Percentiles rank a stretch among this genome's conserved stretches.
Evolutionary conservation across 768 basidiomycete species (phyloP).

Genomic region (Gautieria morchelliformis): DNA sequence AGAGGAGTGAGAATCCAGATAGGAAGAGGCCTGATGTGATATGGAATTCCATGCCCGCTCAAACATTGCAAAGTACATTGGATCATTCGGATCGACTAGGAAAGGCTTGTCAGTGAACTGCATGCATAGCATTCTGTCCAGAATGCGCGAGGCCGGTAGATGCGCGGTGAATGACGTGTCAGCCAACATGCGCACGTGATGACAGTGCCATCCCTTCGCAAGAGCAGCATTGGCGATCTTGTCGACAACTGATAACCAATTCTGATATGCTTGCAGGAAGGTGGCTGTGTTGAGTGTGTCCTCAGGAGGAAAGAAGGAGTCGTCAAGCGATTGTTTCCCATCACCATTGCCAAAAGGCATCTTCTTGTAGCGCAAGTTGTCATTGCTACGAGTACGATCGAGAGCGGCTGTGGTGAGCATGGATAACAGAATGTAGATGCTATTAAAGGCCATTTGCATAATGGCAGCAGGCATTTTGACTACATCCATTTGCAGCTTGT

Average conservation of each 20-base stretch:
- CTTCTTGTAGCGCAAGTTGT: not conserved
- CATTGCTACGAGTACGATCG: not conserved
- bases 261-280: not conserved
- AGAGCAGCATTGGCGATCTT: not conserved
- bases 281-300: not conserved
- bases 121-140: not conserved
- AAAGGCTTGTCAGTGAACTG: not conserved
- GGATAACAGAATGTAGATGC: not conserved
- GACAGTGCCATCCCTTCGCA: not conserved
- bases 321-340: not conserved
- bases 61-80: too few species aligned
- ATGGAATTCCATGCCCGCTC: too few species aligned
- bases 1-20: too few species aligned
- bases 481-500: too few species aligned
- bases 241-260: not conserved
- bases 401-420: not conserved
- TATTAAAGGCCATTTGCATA: too few species aligned
- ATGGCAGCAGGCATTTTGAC: too few species aligned
- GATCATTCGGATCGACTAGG: not conserved
- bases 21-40: too few species aligned
- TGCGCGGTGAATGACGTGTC: not conserved
- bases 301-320: not conserved
- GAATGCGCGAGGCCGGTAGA: not conserved
- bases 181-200: not conserved
- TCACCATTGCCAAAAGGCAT: not conserved